These are phyloP conservation scores for Lophiostoma macrostomum DNA, from an alignment of 495 filamentous ascomycete genomes.

Conservation along the genomic window DNA sequence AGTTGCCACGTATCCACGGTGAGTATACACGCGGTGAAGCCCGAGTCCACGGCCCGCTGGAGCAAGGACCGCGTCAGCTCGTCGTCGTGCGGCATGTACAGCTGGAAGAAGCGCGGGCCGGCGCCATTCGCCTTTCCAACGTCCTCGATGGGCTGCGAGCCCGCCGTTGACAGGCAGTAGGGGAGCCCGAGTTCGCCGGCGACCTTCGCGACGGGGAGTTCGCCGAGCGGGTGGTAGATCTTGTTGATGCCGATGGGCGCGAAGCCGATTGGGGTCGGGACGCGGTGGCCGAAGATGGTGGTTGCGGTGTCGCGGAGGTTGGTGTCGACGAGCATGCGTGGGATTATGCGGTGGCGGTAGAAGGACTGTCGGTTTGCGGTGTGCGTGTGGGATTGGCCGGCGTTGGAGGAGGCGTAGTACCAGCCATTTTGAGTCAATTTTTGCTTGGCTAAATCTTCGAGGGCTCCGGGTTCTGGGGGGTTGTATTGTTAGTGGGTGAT, in stretches of 20 bases:
- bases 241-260: slow-evolving; percentile 66
- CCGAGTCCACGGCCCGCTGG: slow-evolving; percentile 50
- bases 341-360: slow-evolving; percentile 65
- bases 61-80: slow-evolving; percentile 56
- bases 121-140: slow-evolving; percentile 59
- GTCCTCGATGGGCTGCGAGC: slow-evolving; percentile 59
- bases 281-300: slow-evolving; percentile 59
- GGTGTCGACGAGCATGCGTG: slow-evolving; percentile 61
- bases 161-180: slow-evolving; percentile 47
- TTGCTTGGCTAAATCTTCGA: slow-evolving; percentile 57
- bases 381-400: slow-evolving; percentile 63
- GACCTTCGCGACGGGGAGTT: slow-evolving; percentile 52
- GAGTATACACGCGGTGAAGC: slow-evolving; percentile 59
- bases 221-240: slow-evolving; percentile 59
- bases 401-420: slow-evolving; percentile 66
- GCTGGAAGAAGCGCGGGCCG: slow-evolving; percentile 62
- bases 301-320: slow-evolving; percentile 56
- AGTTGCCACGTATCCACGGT: slow-evolving; percentile 66
- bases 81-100: slow-evolving; percentile 66
- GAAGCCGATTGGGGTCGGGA: slow-evolving; percentile 60
- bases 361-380: slow-evolving; percentile 66
- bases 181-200: slow-evolving; percentile 23
- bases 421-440: slow-evolving; percentile 54
- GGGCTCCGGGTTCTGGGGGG: slow-evolving; percentile 50
- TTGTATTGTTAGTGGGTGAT: slow-evolving; percentile 23